Base-by-base conservation (phyloP, 202 grass and related monocot species). In the Miscanthus sacchariflorus region DNA sequence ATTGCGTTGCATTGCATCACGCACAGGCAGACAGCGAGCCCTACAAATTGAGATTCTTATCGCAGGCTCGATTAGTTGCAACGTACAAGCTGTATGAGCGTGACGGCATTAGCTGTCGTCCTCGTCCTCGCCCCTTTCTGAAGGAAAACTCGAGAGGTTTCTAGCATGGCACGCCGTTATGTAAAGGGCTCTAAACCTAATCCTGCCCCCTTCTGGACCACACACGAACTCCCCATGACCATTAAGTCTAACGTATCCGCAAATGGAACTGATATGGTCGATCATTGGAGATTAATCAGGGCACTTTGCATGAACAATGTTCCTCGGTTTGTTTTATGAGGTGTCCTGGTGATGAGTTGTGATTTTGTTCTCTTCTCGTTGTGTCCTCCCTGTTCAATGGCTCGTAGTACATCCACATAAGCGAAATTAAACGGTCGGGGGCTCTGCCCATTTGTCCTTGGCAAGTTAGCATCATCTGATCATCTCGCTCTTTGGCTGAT, bases 81-180 rank as follows among this genome's bases (percentile, higher is more conserved):
- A 66, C 65, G 30, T 77, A 68, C 90, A 91, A 78, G 67, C 83
- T 83, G 83, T 25, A 19, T 79, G 83, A 89, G 67, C 83, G 73
- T 46, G 86, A 78, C 67, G 25, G 82, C 65, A 72, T 78, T 79
- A 87, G 80, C 74, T 84, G 78, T 81, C 61, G 6, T 50, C 28
- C 28, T 30, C 70, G 56, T 59, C 59, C 10, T 81, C 77, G 46
- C 81, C 30, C 50, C 23, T 7, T 12, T 46, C 25, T 8, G 15
- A 56, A 71, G 7, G 67, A 48, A 77, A 82, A 65, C 86, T 89
- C 72, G 25, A 68, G 65, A 78, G 76, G 42, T 77, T 81, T 72
- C 52, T 40, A 70, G 42, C 23, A n/a, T 2, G 40, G 27, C 33
- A 76, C 1, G 50, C 76, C 68, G 58, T 25, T 10, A 17, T 56